These are phyloP conservation scores for Pyrenopolyporus hunteri DNA, from an alignment of 495 filamentous ascomycete species.

Conservation along the genomic window DNA sequence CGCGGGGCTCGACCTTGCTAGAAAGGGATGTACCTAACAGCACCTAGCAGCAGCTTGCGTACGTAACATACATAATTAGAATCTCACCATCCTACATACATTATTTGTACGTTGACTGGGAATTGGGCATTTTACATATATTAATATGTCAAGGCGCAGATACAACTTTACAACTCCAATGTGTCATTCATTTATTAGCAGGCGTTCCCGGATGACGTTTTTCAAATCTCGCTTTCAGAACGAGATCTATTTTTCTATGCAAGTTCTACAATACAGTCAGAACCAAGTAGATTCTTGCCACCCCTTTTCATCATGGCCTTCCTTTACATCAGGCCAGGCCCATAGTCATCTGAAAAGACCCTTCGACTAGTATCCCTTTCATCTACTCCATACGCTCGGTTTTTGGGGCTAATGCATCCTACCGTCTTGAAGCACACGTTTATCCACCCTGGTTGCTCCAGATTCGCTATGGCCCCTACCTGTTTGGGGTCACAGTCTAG, in stretches of 20 bases:
- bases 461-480: conserved; percentile 16
- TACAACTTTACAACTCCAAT: no score
- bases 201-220: no score
- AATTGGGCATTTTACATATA: no score
- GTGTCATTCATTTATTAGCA: no score
- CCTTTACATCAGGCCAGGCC: neutral
- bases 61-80: no score
- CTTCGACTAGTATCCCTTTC: conserved; percentile 2
- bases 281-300: conserved; percentile 13
- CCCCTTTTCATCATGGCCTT: conserved; percentile 9
- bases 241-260: neutral
- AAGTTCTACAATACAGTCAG: neutral
- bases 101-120: no score
- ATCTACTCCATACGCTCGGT: conserved; percentile 16
- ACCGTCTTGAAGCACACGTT: conserved; percentile 10
- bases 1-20: conserved; percentile 15
- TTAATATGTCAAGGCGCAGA: no score
- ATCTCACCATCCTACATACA: no score
- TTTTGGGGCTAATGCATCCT: conserved; percentile 30
- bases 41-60: neutral
- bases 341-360: neutral
- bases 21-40: neutral
- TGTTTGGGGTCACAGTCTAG: conserved; percentile 4
- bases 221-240: no score
- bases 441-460: conserved; percentile 7